Evolutionary conservation across 129 eudicot genomes (phyloP).

Genomic region (Silybum marianum): DNA sequence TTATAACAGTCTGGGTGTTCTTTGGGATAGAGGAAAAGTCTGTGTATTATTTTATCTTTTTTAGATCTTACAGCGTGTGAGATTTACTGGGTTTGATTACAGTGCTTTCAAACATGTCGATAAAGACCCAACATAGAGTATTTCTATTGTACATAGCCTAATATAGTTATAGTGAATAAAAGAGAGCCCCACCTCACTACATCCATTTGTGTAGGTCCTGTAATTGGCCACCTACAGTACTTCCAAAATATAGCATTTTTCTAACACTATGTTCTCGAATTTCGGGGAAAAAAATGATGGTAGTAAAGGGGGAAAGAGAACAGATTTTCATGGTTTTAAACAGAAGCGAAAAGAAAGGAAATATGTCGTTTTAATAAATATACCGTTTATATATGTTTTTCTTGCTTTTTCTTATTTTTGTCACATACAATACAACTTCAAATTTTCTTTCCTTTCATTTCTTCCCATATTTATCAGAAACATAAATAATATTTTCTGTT

Average conservation of each 20-base stretch:
- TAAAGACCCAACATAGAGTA: neutral
- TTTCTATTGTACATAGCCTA: neutral
- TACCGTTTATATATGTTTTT: no score
- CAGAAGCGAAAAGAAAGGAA: no score
- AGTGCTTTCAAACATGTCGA: neutral
- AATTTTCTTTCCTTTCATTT: no score
- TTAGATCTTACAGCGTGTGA: no score
- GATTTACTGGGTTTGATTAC: neutral
- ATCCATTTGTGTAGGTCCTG: constrained; percentile 1
- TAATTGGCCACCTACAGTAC: neutral
- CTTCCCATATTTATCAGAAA: no score
- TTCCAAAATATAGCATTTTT: neutral
- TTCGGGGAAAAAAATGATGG: neutral
- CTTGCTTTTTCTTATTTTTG: no score
- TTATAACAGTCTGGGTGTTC: neutral
- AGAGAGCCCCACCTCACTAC: neutral
- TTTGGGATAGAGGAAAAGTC: neutral
- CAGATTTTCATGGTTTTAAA: no score
- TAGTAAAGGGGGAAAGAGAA: no score
- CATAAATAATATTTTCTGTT: no score
- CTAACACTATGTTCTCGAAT: neutral
- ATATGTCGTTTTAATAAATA: no score
- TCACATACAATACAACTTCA: no score
- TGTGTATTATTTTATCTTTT: no score
- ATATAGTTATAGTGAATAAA: neutral